Conservation (phyloP, 2,329 filamentous ascomycete species). For the Pestalotiopsis fici region DNA sequence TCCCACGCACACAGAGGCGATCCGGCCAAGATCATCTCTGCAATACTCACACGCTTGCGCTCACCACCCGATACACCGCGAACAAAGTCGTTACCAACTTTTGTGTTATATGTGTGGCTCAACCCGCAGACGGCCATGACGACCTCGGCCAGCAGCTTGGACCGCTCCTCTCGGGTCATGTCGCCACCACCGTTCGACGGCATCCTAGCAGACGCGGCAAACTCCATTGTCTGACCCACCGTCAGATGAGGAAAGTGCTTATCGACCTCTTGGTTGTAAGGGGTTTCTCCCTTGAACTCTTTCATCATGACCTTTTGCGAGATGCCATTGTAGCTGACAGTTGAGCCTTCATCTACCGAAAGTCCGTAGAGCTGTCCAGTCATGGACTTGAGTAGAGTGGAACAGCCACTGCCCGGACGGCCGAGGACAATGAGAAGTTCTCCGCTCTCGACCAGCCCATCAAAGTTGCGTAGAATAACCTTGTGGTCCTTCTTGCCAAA, state of each 20-base stretch:
- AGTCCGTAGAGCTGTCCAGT: slow-evolving; percentile 22
- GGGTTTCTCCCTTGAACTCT: slow-evolving; percentile 60
- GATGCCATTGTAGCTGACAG: slow-evolving; percentile 68
- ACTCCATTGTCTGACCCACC: slow-evolving; percentile 72
- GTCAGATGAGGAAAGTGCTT: slow-evolving; percentile 70
- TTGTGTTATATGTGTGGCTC: slow-evolving; percentile 70
- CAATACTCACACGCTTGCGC: slow-evolving; percentile 79
- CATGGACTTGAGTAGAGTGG: slow-evolving; percentile 53
- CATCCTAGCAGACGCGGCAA: slow-evolving; percentile 70
- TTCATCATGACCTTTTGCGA: slow-evolving; percentile 52
- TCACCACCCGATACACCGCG: slow-evolving; percentile 73
- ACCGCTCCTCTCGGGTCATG: slow-evolving; percentile 61
- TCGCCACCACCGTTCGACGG: slow-evolving; percentile 65
- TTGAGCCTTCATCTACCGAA: slow-evolving; percentile 11
- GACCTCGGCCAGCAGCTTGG: slow-evolving; percentile 63
- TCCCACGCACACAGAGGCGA: slow-evolving; percentile 45
- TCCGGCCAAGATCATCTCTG: slow-evolving; percentile 71
- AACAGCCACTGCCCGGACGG: slow-evolving; percentile 48
- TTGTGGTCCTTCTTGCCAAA: slow-evolving; percentile 47
- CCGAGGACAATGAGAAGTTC: slow-evolving; percentile 52
- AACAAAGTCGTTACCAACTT: slow-evolving; percentile 74
- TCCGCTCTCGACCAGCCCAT: slow-evolving; percentile 63
- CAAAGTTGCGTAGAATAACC: slow-evolving; percentile 64
- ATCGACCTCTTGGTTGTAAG: slow-evolving; percentile 28
- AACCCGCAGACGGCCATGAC: slow-evolving; percentile 74